Percentiles rank a stretch among this genome's conserved stretches.
Evolutionary conservation across 2,329 filamentous ascomycete species (phyloP).

Genomic region (Nothopassalora personata): DNA sequence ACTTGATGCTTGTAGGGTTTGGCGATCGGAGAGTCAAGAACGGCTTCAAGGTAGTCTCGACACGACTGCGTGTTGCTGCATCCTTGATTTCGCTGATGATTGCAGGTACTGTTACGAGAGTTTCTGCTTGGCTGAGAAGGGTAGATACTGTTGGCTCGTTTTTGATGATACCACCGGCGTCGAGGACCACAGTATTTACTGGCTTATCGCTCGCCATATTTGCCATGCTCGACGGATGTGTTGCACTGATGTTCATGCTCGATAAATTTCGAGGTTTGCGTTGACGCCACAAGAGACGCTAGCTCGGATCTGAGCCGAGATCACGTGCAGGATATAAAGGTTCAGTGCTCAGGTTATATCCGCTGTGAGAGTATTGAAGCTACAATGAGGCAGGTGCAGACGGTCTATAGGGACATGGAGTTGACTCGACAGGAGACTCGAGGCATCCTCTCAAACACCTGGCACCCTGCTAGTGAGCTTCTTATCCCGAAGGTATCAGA

Average conservation of each 20-base stretch:
- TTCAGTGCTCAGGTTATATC: too few species aligned
- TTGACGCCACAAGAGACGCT: background rate
- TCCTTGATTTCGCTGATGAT: constrained; percentile 87
- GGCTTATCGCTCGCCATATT: constrained; percentile 51
- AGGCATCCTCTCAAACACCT: too few species aligned
- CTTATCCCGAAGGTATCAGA: too few species aligned
- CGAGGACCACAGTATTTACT: constrained; percentile 78
- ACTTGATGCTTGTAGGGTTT: constrained; percentile 67
- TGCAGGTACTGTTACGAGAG: constrained; percentile 75
- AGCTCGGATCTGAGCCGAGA: too few species aligned
- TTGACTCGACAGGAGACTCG: too few species aligned
- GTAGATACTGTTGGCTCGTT: constrained; percentile 83
- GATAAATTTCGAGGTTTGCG: background rate
- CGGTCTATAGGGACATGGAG: too few species aligned
- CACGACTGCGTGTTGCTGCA: constrained; percentile 68
- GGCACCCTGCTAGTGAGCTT: too few species aligned
- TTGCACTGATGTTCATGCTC: background rate
- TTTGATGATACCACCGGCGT: constrained; percentile 88
- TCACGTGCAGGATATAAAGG: too few species aligned
- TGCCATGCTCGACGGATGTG: background rate
- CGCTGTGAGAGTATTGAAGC: too few species aligned
- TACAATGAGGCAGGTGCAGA: too few species aligned
- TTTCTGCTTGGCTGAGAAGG: constrained; percentile 69
- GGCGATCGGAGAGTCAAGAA: constrained; percentile 77
- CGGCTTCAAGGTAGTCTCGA: constrained; percentile 78